Evolutionary conservation across 176 grass and related monocot species (phyloP), one percentile per base, ranked within the genome.

Genomic region (Cymbopogon citratus): DNA sequence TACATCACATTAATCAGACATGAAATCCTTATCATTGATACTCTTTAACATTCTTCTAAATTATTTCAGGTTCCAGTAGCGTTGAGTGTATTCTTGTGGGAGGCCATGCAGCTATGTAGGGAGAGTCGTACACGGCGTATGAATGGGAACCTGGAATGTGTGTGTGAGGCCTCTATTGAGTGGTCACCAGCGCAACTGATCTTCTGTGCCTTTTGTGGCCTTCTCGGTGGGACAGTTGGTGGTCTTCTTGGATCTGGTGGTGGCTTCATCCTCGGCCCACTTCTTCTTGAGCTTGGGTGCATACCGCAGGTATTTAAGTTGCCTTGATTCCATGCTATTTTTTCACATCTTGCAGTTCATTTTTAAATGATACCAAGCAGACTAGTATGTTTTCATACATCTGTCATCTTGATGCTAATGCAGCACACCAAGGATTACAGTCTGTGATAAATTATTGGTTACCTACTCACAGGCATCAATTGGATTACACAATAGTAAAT

Each of bases 211-310:
- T 87, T 93, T 6, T 93, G 93, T 21, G 89, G 97, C 38, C 68
- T 99, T n/a, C 80, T 99, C 4, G 97, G 97, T 5, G 97, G 97
- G 1, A 96, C 91, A 11, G 97, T 96, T 19, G 97, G 97, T 21
- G 97, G 97, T 13, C 89, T 99, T 72, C 87, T 99, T 3, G 97
- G 93, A 49, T 99, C 97, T 28, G 97, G 97, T 3, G 97, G 97
- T 1, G 97, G 97, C 11, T 99, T 99, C 74, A 94, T 99, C 59
- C 97, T 99, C 0, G 97, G 97, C 16, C 97, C 97, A 15, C 97
- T 99, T 64, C 93, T 99, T 28, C 97, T 99, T 7, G 97, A 99
- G 78, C 86, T 99, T 33, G 97, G 97, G 36, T 92, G 92, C 49
- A 99, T 99, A 72, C 97, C 97, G 35, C 97, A 99, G 93, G 93